These are phyloP conservation scores for Tubosaeta brunneosetosa DNA, from an alignment of 768 basidiomycete species.

Conservation along the genomic window DNA sequence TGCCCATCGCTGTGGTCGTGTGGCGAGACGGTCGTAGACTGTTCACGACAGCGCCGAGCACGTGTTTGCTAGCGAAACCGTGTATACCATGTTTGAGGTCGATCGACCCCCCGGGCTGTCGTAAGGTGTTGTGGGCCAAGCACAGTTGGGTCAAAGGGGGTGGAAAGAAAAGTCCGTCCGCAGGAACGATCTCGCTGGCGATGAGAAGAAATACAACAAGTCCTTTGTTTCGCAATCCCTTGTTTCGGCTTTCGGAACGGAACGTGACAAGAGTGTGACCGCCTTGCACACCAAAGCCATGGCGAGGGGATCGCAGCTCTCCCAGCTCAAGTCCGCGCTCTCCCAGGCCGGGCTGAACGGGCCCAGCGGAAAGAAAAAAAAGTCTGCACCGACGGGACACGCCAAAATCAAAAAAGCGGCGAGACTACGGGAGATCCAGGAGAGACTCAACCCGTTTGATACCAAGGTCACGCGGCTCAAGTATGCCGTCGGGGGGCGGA, in stretches of 20 bases:
- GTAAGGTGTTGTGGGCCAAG: no score
- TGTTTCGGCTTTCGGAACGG: background rate
- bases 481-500: conserved; percentile 88
- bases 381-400: conserved; percentile 55
- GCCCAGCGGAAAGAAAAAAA: conserved; percentile 63
- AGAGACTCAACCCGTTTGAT: conserved; percentile 91
- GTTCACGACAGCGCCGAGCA: no score
- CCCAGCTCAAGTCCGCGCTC: conserved; percentile 85
- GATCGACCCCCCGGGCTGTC: no score
- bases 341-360: conserved; percentile 74
- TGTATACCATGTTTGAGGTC: no score
- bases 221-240: no score
- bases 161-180: background rate
- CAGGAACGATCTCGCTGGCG: background rate
- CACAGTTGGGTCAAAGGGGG: no score
- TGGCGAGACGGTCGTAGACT: no score
- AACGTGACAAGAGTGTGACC: background rate
- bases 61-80: no score
- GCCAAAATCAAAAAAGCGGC: conserved; percentile 80
- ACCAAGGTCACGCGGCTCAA: conserved; percentile 87
- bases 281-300: conserved; percentile 31
- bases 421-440: conserved; percentile 78
- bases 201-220: no score
- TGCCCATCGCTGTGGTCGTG: no score
- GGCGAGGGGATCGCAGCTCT: conserved; percentile 85